Base-by-base conservation (phyloP, 1,139 yeast species). In the Taiozyma sp. region DNA sequence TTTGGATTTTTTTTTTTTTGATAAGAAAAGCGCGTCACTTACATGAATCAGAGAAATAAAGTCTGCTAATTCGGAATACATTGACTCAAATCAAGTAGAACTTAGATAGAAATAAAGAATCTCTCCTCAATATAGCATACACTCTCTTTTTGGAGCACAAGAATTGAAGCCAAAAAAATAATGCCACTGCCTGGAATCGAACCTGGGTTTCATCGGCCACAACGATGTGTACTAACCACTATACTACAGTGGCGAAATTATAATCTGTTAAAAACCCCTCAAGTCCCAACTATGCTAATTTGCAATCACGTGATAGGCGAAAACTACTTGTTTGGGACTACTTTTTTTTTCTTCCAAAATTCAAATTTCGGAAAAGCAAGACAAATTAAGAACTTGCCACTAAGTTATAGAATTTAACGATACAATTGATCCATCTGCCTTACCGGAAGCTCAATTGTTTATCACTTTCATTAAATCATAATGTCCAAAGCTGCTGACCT, bases 171-270 rank as follows among this genome's bases (percentile, higher is more conserved):
- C 19, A 2, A 55, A 51, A 49, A 42, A 53, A 46, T 51, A 54
- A 50, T 68, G 71, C 72, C 71, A 66, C 62, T 60, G 64, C 71
- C 72, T 60, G 68, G 71, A 69, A 68, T 67, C 71, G 71, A 68
- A 69, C 72, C 71, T 67, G 72, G 71, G 72, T 69, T 64, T 69
- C 66, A 60, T 65, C 72, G 67, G 72, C 71, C 74, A 70, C 74
- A 71, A 71, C 69, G 74, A 67, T 62, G 69, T 71, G 74, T 71
- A 70, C 73, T 71, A 65, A 70, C 74, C 74, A 70, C 73, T 70
- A 70, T 70, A 70, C 74, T 70, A 70, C 57, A 54, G 61, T 60
- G 65, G 67, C 67, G 51, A 24, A 38, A 38, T 38, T 36, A 36
- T 14, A 19, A 13, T 13, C 7, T 1, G 12, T 12, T 13, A 12